Evolutionary conservation across 257 asterid genomes (phyloP).

Genomic region (Solanum dulcamara): DNA sequence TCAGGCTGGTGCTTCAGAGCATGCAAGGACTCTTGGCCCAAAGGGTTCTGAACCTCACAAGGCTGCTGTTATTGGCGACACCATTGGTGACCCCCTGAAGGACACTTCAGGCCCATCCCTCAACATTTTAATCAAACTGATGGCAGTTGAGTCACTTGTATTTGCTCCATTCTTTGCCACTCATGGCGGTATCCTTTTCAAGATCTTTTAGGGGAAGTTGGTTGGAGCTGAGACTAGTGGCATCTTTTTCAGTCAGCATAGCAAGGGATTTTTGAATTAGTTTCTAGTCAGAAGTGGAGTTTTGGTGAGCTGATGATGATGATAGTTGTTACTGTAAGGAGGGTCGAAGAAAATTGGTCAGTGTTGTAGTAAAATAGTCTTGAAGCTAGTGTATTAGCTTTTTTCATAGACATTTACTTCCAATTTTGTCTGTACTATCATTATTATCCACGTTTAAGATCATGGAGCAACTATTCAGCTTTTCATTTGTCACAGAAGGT

Average conservation of each 20-base stretch:
- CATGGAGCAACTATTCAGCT: neutral
- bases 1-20: constrained; percentile 47
- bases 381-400: neutral
- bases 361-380: neutral
- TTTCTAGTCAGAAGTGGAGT: neutral
- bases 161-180: constrained; percentile 43
- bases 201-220: constrained; percentile 11
- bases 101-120: constrained; percentile 47
- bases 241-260: neutral
- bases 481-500: neutral
- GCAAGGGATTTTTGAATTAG: neutral
- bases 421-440: neutral
- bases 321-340: neutral
- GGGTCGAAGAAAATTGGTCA: neutral
- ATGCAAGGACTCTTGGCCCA: constrained; percentile 33
- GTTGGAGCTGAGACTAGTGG: neutral
- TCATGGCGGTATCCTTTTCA: constrained; percentile 35
- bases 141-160: constrained; percentile 43
- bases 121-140: constrained; percentile 40
- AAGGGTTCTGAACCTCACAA: constrained; percentile 48
- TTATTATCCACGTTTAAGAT: neutral
- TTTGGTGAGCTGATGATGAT: neutral
- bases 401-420: neutral
- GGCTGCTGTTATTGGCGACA: constrained; percentile 45
- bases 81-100: constrained; percentile 40